Conservation (phyloP, 768 basidiomycete species). For the Stropharia rugosoannulata region DNA sequence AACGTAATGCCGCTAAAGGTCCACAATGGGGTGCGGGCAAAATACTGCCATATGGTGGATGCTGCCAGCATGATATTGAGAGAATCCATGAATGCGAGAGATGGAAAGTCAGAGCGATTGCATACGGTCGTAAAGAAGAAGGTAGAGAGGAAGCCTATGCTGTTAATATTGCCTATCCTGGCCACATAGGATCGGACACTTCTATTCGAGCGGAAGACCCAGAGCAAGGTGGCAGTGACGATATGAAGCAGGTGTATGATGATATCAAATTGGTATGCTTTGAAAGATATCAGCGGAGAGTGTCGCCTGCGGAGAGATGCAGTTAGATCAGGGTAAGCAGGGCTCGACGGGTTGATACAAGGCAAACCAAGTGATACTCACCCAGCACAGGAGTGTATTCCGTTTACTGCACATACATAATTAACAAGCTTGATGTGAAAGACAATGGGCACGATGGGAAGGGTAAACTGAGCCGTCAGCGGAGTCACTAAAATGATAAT, state of each 20-base stretch:
- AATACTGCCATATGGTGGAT: neutral
- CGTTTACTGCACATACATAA: neutral
- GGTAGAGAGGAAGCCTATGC: neutral
- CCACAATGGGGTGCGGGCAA: neutral
- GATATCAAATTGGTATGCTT: neutral
- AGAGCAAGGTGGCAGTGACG: neutral
- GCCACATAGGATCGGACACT: neutral
- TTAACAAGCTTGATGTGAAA: neutral
- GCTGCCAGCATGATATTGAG: neutral
- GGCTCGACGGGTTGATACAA: neutral
- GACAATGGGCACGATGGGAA: neutral
- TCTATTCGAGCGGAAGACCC: neutral
- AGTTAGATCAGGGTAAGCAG: neutral
- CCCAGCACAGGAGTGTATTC: neutral
- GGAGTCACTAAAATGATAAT: neutral
- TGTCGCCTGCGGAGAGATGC: neutral
- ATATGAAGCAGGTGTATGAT: neutral
- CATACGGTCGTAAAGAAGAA: neutral
- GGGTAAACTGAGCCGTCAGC: neutral
- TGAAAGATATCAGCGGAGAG: neutral
- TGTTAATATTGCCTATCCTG: neutral
- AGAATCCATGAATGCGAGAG: neutral
- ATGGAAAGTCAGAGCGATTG: neutral
- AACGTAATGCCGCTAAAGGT: neutral
- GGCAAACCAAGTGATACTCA: neutral